Conservation (phyloP, 768 basidiomycete genomes). For the Tephrocybe sp. region DNA sequence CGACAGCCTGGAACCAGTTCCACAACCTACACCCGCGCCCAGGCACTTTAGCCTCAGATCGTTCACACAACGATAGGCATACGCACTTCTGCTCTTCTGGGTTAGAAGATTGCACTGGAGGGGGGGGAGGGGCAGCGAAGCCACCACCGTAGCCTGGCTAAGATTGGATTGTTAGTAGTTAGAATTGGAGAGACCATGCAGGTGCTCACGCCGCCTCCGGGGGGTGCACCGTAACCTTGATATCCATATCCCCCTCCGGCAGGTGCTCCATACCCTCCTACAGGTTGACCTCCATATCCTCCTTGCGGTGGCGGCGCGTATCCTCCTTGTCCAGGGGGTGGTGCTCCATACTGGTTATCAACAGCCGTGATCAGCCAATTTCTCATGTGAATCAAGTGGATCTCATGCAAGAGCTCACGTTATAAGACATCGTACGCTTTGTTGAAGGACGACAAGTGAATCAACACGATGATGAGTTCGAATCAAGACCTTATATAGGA, state of each 20-base stretch:
- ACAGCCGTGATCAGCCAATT: no score
- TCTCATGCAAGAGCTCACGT: background rate
- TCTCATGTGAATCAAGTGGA: no score
- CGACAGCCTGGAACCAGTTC: conserved; percentile 72
- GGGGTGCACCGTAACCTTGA: conserved; percentile 23
- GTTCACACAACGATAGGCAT: background rate
- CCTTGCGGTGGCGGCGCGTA: no score
- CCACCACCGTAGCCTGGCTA: conserved; percentile 38
- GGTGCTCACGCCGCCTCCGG: background rate
- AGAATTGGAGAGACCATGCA: background rate
- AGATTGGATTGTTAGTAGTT: background rate
- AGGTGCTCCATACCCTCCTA: background rate
- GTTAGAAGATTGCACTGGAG: conserved; percentile 54
- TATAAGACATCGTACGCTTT: background rate
- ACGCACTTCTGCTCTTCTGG: conserved; percentile 72
- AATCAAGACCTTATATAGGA: no score
- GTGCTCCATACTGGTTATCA: background rate
- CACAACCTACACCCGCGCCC: conserved; percentile 50
- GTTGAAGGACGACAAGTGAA: no score
- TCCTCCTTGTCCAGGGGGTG: no score
- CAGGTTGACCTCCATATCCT: background rate
- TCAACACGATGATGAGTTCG: no score
- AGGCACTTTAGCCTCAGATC: background rate
- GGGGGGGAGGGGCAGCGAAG: conserved; percentile 32
- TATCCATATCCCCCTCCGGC: conserved; percentile 12